These are phyloP conservation scores for Rutstroemia sydowiana DNA, from an alignment of 2,329 filamentous ascomycete genomes.

Conservation along the genomic window DNA sequence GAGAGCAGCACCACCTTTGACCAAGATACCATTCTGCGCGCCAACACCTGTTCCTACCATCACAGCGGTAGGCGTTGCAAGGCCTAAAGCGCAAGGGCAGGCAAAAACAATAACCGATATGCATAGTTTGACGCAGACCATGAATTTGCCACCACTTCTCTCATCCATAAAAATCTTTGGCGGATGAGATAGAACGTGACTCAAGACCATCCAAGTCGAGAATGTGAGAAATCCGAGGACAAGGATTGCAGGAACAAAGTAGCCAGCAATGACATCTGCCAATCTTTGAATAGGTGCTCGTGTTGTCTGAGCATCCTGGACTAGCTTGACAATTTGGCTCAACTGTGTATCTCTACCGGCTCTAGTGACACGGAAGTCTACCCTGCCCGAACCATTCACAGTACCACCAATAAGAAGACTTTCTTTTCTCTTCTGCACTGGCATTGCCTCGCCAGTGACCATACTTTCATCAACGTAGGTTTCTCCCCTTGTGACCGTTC, in stretches of 20 bases:
- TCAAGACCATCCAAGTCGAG: constrained; percentile 87
- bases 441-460: constrained; percentile 96
- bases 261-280: constrained; percentile 83
- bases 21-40: constrained; percentile 91
- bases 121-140: constrained; percentile 95
- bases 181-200: constrained; percentile 75
- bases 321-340: constrained; percentile 96
- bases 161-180: constrained; percentile 79
- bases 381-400: constrained; percentile 84
- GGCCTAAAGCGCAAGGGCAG: constrained; percentile 91
- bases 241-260: constrained; percentile 88
- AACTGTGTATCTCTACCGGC: constrained; percentile 93
- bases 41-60: constrained; percentile 99
- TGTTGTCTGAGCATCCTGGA: constrained; percentile 92
- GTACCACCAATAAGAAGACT: constrained; percentile 82
- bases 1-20: constrained; percentile 89
- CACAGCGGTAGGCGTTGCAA: constrained; percentile 92
- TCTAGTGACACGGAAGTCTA: constrained; percentile 87
- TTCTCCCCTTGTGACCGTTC: constrained; percentile 76
- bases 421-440: constrained; percentile 80
- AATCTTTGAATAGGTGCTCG: constrained; percentile 90
- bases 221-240: constrained; percentile 80
- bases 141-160: constrained; percentile 79
- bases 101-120: constrained; percentile 98
- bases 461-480: constrained; percentile 96